phyloP scores from a whole-genome alignment of 441 rosid species.

The Pelargonium cotyledonis region DNA sequence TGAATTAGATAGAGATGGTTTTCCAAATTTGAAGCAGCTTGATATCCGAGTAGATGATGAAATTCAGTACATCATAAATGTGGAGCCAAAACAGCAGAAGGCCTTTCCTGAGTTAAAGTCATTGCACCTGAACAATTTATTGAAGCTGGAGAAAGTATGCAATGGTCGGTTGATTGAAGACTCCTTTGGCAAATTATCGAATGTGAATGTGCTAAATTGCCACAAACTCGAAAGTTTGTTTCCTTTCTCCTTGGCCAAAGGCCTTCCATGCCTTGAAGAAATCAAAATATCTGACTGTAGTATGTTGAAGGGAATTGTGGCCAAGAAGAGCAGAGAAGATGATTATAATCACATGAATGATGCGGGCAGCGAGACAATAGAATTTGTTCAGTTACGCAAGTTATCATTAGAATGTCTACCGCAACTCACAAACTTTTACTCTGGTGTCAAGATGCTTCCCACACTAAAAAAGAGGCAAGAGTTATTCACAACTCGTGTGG shows the following conservation, averaged over 20 bases:
- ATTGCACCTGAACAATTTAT: conserved; percentile 11
- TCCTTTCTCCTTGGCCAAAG: conserved; percentile 4
- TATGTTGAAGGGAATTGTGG: conserved; percentile 10
- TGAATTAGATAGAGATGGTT: conserved; percentile 18
- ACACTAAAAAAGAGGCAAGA: not conserved
- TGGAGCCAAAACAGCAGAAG: not conserved
- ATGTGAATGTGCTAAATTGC: conserved; percentile 2
- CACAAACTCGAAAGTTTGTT: conserved; percentile 14
- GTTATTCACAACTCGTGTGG: not conserved
- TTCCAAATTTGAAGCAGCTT: conserved; percentile 15
- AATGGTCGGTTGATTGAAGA: not conserved
- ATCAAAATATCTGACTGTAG: not conserved
- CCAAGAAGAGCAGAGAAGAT: not conserved
- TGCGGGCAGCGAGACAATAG: not conserved
- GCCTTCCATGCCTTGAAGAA: conserved; percentile 15
- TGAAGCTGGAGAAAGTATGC: conserved; percentile 7
- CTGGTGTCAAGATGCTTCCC: not conserved
- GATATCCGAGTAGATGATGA: not conserved
- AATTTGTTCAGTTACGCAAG: not conserved
- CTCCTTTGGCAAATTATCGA: conserved; percentile 17
- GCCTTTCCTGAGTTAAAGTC: conserved; percentile 16
- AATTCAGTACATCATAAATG: conserved; percentile 1
- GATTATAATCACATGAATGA: not conserved
- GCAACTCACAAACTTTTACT: not conserved
- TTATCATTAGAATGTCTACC: conserved; percentile 19